Evolutionary conservation across 2,329 filamentous ascomycete species (phyloP), one percentile per base, ranked within the genome.

Genomic region (Fusarium sp.): DNA sequence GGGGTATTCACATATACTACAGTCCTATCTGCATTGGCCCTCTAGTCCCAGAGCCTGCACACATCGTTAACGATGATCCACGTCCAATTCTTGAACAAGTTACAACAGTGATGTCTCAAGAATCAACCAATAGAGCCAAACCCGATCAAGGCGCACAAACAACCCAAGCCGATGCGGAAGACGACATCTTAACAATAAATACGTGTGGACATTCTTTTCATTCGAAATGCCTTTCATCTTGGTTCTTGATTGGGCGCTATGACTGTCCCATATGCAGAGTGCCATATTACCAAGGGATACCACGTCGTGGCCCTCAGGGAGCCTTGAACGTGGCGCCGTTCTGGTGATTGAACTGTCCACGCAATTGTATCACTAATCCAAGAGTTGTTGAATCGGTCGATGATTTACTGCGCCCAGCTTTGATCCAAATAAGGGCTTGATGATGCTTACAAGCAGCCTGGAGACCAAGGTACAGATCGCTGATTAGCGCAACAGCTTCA

Each of bases 161-260:
- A 1, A 29, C 23, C 5, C 23, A 38, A 20, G 20, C 23, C 21
- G 33, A 48, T 35, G 13, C 18, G 18, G 52, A 63, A 10, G 54
- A 78, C 50, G 78, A 82, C 6, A 70, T 82, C 6, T 29, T 83
- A 49, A 78, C 75, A 44, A 65, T 82, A 47, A 79, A 79, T 42
- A 68, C 54, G 21, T 83, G 81, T 39, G 76, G 74, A 2, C 81
- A 83, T 41, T 68, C 76, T 3, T 83, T 82, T 54, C 81, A 83
- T 65, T 75, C 78, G 8, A 75, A 75, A 10, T 83, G 81, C 24
- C 72, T 83, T 24, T 77, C 75, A 4, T 77, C 75, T 1, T 83
- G 81, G 81, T 81, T 81, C 50, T 57, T 81, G 33, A 75, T 76
- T 28, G 73, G 75, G 21, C 73, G 79, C 6, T 77, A 77, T 53